Percentiles rank a stretch among this genome's conserved stretches.
Conservation (phyloP, 164 flowering plant genomes). For the Hamamelis virginiana region DNA sequence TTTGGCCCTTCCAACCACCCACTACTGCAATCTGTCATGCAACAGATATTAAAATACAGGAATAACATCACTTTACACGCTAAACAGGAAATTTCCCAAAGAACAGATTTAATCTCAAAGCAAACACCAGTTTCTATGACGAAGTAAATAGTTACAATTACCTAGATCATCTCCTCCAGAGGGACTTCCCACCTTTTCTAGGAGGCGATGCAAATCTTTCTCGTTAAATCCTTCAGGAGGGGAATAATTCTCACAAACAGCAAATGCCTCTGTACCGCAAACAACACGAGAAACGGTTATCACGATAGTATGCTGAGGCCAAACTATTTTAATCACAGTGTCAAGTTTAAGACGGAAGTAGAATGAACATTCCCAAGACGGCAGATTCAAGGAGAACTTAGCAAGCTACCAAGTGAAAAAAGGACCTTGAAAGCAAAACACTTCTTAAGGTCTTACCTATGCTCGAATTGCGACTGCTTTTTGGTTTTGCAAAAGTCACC, state of each 20-base stretch:
- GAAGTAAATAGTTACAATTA: slow-evolving; percentile 44
- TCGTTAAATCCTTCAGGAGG: slow-evolving; percentile 93
- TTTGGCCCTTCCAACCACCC: slow-evolving; percentile 97
- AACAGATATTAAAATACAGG: neutral
- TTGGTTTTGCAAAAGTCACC: slow-evolving; percentile 97
- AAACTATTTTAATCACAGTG: neutral
- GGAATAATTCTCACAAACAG: slow-evolving; percentile 93
- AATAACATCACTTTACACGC: neutral
- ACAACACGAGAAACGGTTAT: neutral
- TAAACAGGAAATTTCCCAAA: neutral
- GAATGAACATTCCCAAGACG: too few species aligned
- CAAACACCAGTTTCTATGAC: too few species aligned
- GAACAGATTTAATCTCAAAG: too few species aligned
- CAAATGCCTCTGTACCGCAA: slow-evolving; percentile 85
- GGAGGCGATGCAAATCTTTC: slow-evolving; percentile 77
- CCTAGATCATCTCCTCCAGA: slow-evolving; percentile 79
- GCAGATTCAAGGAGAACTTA: too few species aligned
- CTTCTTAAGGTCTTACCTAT: slow-evolving; percentile 57
- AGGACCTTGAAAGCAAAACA: neutral
- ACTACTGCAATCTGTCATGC: slow-evolving; percentile 83
- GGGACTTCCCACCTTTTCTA: slow-evolving; percentile 91
- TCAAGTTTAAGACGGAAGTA: neutral
- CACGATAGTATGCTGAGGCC: neutral
- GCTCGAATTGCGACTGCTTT: slow-evolving; percentile 98
- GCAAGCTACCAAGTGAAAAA: too few species aligned